Evolutionary conservation across 352 stramenopile species (phyloP), one percentile per base, ranked within the genome.

Genomic region (Phytophthora chlamydospora): DNA sequence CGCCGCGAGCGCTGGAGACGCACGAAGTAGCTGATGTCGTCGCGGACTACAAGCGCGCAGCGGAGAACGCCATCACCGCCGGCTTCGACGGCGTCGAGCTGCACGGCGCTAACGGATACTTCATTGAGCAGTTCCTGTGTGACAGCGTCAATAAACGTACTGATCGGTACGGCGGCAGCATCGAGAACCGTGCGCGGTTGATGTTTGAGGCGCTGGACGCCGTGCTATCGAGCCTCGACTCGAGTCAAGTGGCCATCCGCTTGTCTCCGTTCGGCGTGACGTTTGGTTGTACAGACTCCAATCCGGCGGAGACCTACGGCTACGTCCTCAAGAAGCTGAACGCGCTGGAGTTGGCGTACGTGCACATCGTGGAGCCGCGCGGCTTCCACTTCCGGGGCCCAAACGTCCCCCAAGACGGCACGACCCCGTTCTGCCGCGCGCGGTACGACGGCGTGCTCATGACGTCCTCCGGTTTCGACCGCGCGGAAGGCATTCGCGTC

Each of bases 131-230:
- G 38, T 75, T 75, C 45, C 39, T 75, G 34, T 75, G 67, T 17
- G 62, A 75, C 16, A 27, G 56, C 10, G 56, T 75, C 19, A 72
- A 75, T 36, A 58, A 64, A 13, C 67, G 67, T 33, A 69, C 55
- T 13, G 67, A 75, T 48, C 41, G 27, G 31, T 75, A 75, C 47
- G 90, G 89, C n/a, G 90, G 90, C 19, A 80, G 62, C 39, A 69
- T 91, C 27, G 85, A 91, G 53, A 96, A 96, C 60, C 84, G 90
- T 14, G 68, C 73, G 36, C 68, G 80, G 11, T 71, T 96, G 19
- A 66, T 96, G 50, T 58, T 78, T 12, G 78, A 96, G 58, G 67
- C 83, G 43, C 38, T 96, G 39, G 68, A 91, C 50, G 72, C 71
- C 17, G 54, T 91, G 10, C 47, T 70, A 4, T 62, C 76, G 10